Evolutionary conservation across 768 basidiomycete genomes (phyloP).

Genomic region (Tephrocybe sp.): DNA sequence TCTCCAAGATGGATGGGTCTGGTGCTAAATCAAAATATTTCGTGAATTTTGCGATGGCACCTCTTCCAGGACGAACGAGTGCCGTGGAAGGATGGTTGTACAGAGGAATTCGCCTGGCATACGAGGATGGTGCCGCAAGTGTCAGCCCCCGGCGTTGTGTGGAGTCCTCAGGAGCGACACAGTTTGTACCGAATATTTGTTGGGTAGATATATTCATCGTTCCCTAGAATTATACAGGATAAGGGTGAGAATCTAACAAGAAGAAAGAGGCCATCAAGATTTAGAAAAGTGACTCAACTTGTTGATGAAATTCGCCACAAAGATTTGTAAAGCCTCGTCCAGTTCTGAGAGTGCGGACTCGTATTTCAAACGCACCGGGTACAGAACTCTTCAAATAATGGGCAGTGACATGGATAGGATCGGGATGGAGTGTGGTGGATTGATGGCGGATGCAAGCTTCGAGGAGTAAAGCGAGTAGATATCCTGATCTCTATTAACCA

Average conservation of each 20-base stretch:
- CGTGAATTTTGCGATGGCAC: constrained; percentile 31
- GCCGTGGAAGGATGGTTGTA: constrained; percentile 48
- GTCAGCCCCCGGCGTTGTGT: constrained; percentile 22
- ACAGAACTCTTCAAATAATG: constrained; percentile 52
- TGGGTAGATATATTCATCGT: constrained; percentile 47
- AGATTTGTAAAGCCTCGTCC: constrained; percentile 58
- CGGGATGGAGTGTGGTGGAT: constrained; percentile 36
- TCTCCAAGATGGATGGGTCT: constrained; percentile 38
- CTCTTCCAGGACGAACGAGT: constrained; percentile 15
- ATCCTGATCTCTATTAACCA: constrained; percentile 36
- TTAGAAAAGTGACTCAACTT: constrained; percentile 29
- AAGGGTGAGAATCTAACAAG: background rate
- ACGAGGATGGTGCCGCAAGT: constrained; percentile 52
- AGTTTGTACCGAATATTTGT: constrained; percentile 52
- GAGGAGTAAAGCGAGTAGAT: constrained; percentile 51
- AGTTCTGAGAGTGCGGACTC: constrained; percentile 41
- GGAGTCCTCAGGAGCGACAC: constrained; percentile 23
- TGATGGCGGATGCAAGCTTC: constrained; percentile 56
- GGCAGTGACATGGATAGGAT: constrained; percentile 59
- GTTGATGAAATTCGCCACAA: constrained; percentile 54
- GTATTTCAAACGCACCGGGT: constrained; percentile 41
- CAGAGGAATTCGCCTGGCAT: constrained; percentile 60
- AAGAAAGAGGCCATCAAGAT: background rate
- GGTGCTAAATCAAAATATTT: constrained; percentile 31
- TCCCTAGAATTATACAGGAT: constrained; percentile 30